Evolutionary conservation across 179 eudicot species (phyloP).

Genomic region (Drosera spatulata): DNA sequence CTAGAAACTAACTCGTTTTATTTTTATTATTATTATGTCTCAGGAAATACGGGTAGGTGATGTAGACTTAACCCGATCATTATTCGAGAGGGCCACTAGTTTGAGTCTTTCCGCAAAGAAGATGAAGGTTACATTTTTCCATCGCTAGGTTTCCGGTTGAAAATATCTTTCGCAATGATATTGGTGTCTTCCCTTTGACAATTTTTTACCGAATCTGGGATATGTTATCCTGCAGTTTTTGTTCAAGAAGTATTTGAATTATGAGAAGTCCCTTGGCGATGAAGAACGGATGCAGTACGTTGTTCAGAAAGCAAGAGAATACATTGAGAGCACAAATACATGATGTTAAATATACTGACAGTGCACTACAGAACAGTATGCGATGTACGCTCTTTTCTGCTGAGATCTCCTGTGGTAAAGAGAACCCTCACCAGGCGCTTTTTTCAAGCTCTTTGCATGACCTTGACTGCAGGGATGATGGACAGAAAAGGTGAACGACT

Average conservation of each 20-base stretch:
- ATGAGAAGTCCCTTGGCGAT: constrained; percentile 68
- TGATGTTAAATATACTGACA: background rate
- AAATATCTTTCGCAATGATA: no score
- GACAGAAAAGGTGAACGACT: no score
- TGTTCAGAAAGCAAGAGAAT: constrained; percentile 60
- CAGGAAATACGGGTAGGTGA: constrained; percentile 90
- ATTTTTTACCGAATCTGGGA: no score
- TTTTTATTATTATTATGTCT: background rate
- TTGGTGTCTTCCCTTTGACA: no score
- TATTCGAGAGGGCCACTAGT: constrained; percentile 85
- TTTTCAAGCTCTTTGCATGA: no score
- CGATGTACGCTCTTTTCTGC: no score
- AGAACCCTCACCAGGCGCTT: no score
- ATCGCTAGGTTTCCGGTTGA: background rate
- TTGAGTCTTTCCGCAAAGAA: constrained; percentile 75
- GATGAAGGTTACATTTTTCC: constrained; percentile 49
- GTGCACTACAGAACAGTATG: no score
- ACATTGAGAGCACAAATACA: constrained; percentile 4
- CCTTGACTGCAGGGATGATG: no score
- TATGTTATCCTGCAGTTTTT: constrained; percentile 40
- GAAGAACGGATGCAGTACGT: constrained; percentile 62
- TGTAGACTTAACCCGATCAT: constrained; percentile 56
- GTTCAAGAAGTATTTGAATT: constrained; percentile 70
- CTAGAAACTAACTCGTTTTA: no score
- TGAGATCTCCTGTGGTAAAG: no score